These are phyloP conservation scores for Ogataea methanolica DNA, from an alignment of 805 yeast species.

Conservation along the genomic window DNA sequence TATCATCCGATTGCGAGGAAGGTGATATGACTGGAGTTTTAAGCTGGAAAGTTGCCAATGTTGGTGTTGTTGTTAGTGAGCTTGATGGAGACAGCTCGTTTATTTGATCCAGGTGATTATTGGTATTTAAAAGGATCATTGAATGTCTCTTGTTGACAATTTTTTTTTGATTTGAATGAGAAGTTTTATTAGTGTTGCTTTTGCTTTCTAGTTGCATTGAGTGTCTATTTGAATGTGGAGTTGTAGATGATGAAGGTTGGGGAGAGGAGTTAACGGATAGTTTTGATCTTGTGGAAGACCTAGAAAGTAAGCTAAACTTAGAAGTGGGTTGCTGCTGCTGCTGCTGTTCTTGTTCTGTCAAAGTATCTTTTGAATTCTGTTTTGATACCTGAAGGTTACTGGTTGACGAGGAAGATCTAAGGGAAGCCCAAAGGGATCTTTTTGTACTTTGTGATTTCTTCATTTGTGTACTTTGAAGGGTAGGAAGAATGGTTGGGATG, in stretches of 20 bases:
- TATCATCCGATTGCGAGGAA: no score
- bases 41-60: no score
- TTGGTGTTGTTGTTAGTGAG: no score
- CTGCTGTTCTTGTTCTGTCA: no score
- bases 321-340: neutral
- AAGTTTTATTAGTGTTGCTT: no score
- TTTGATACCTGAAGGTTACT: constrained; percentile 1
- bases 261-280: neutral
- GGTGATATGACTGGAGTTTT: no score
- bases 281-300: neutral
- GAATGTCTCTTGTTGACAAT: no score
- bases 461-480: constrained; percentile 1
- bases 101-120: no score
- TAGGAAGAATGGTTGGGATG: neutral
- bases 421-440: constrained; percentile 19
- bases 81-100: no score
- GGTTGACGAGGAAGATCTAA: constrained; percentile 12
- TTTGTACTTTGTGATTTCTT: constrained; percentile 13
- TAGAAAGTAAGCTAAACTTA: neutral
- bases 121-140: no score
- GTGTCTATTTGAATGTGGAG: neutral
- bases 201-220: neutral
- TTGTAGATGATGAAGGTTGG: neutral
- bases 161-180: no score
- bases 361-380: neutral